Conservation (phyloP, 2,329 filamentous ascomycete species). For the Apiospora arundinis region DNA sequence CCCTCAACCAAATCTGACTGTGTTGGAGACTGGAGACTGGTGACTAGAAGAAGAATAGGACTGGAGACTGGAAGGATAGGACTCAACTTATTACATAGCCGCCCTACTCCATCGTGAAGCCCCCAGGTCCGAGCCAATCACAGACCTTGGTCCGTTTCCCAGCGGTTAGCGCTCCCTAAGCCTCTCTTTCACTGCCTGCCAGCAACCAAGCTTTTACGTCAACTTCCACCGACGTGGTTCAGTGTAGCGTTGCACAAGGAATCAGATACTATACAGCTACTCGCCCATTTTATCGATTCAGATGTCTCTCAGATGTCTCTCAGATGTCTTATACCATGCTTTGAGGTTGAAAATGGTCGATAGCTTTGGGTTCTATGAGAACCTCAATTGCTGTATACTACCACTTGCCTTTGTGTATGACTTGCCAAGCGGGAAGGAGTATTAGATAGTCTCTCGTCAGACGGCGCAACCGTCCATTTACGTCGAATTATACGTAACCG, state of each 20-base stretch:
- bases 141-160: neutral
- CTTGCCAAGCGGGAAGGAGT: neutral
- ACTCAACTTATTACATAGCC: neutral
- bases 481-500: neutral
- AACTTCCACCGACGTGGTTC: neutral
- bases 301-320: too few species aligned
- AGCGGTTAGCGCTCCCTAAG: slow-evolving; percentile 9
- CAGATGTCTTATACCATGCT: too few species aligned
- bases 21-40: neutral
- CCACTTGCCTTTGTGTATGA: neutral
- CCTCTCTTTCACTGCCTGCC: neutral
- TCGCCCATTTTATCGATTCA: too few species aligned
- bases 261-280: too few species aligned
- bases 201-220: slow-evolving; percentile 1
- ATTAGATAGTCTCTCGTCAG: slow-evolving; percentile 7
- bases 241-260: neutral
- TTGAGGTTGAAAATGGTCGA: neutral
- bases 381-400: neutral
- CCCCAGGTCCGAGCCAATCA: neutral
- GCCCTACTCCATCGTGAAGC: neutral
- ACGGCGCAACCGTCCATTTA: neutral
- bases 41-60: neutral
- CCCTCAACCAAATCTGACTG: neutral
- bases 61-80: neutral
- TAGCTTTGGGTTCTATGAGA: neutral